These are phyloP conservation scores for Cladosporium sp. DNA, from an alignment of 2,329 filamentous ascomycete species.

Conservation along the genomic window DNA sequence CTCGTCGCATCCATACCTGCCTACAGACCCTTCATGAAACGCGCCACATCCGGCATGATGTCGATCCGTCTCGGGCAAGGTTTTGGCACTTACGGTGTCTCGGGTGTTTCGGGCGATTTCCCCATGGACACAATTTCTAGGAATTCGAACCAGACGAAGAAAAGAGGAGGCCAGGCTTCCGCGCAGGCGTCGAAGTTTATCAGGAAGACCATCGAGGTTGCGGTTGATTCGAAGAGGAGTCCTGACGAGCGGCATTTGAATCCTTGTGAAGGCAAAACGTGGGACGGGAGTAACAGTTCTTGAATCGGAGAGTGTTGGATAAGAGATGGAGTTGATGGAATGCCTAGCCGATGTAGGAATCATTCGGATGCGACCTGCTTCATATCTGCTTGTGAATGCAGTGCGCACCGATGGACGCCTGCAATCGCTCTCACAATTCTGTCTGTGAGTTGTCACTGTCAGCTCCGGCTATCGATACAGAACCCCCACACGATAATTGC, in stretches of 20 bases:
- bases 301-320: accelerated
- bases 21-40: not conserved
- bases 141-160: not conserved
- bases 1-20: not conserved
- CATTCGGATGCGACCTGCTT: no score
- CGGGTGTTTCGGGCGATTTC: not conserved
- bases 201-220: not conserved
- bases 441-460: no score
- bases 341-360: not conserved
- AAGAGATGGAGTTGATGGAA: not conserved
- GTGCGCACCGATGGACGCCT: no score
- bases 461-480: no score
- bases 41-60: not conserved
- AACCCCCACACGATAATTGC: no score
- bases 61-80: not conserved
- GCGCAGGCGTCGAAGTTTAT: not conserved
- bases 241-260: not conserved
- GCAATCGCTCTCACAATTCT: no score
- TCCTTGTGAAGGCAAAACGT: not conserved
- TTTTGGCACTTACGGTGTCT: not conserved
- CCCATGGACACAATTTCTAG: not conserved
- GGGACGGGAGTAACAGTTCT: not conserved
- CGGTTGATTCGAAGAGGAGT: not conserved
- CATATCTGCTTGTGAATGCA: no score
- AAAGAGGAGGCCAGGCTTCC: not conserved